A percentile compares a stretch with the other conserved stretches of the same genome.
These are phyloP conservation scores for Russula sp. DNA, from an alignment of 768 basidiomycete species.

Conservation along the genomic window DNA sequence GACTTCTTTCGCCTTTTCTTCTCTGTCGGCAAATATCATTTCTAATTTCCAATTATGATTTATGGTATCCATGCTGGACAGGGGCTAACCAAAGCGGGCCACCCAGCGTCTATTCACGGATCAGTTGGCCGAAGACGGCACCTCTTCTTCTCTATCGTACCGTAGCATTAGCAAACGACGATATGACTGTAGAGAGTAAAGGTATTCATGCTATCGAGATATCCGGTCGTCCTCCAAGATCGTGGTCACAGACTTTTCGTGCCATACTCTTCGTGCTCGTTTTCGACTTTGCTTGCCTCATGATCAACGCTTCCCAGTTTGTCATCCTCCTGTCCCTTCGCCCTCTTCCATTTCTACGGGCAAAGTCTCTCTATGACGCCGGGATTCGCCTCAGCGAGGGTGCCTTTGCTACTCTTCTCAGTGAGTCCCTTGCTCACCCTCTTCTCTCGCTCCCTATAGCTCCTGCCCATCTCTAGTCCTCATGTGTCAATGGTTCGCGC, in stretches of 20 bases:
- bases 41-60: too few species aligned
- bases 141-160: too few species aligned
- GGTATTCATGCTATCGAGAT: constrained; percentile 44
- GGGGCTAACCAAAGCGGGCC: not conserved
- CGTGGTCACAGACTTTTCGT: constrained; percentile 48
- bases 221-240: constrained; percentile 41
- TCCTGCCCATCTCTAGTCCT: constrained; percentile 44
- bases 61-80: not conserved
- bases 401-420: constrained; percentile 66
- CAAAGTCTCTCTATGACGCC: constrained; percentile 53
- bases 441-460: not conserved
- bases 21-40: not conserved
- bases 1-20: not conserved
- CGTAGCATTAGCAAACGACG: not conserved
- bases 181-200: not conserved
- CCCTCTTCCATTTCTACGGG: constrained; percentile 52
- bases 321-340: constrained; percentile 61
- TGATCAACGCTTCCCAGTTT: constrained; percentile 71
- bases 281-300: constrained; percentile 60
- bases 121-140: too few species aligned
- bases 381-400: constrained; percentile 81
- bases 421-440: constrained; percentile 37
- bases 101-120: too few species aligned
- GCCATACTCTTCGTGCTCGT: constrained; percentile 48
- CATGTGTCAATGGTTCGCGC: constrained; percentile 78